These are phyloP conservation scores for Phoenix dactylifera DNA, from an alignment of 176 grass and related monocot species.

Conservation along the genomic window DNA sequence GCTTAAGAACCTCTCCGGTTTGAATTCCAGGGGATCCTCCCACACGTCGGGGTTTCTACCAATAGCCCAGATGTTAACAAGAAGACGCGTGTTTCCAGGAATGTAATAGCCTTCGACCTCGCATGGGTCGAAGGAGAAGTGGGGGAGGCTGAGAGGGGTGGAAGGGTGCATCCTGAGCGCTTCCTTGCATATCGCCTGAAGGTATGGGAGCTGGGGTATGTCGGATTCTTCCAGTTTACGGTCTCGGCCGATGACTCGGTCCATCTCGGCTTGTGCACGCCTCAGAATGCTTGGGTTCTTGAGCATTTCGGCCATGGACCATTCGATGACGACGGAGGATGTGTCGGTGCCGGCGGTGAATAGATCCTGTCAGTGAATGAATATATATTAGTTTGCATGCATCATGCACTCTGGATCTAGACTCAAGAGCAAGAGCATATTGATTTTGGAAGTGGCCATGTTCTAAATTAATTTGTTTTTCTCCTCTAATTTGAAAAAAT, in stretches of 20 bases:
- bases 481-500: too few relatives aligned
- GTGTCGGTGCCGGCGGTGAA: conserved; percentile 94
- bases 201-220: conserved; percentile 45
- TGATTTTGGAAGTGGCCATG: too few relatives aligned
- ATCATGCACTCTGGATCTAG: too few relatives aligned
- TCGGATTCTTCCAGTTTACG: conserved; percentile 53
- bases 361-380: conserved; percentile 36
- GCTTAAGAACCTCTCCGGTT: conserved; percentile 56
- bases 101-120: conserved; percentile 42
- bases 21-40: conserved; percentile 49
- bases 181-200: conserved; percentile 72
- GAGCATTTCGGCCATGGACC: conserved; percentile 68
- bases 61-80: conserved; percentile 81
- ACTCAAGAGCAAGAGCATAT: too few relatives aligned
- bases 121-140: conserved; percentile 68
- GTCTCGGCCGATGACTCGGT: conserved; percentile 40
- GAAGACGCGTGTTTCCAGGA: conserved; percentile 45
- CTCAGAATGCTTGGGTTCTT: conserved; percentile 39
- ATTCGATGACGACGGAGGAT: conserved; percentile 78
- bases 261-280: conserved; percentile 49
- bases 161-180: conserved; percentile 67
- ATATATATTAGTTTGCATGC: not conserved
- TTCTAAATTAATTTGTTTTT: too few relatives aligned
- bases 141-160: conserved; percentile 64
- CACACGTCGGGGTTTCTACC: conserved; percentile 51